Base-by-base conservation (phyloP, 352 stramenopile species). In the Globisporangium okanoganense region DNA sequence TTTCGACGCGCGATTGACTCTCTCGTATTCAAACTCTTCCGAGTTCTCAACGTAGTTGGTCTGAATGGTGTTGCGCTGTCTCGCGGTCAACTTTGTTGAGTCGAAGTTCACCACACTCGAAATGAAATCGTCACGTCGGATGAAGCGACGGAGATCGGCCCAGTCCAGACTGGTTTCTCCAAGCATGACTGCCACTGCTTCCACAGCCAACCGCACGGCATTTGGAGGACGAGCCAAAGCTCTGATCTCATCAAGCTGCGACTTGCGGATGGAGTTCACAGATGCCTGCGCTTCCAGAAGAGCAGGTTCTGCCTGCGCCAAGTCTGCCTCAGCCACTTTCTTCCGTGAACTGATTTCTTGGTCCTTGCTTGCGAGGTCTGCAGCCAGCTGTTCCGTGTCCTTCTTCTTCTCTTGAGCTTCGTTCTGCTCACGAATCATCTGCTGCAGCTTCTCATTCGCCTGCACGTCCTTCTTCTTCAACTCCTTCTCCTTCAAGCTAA, bases 391-490 rank as follows among this genome's bases (percentile, higher is more conserved):
- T 65, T 99, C 95, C 0, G 96, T 98, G 68, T 99, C 94, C 41
- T 92, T 90, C 77, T 99, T 99, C 47, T 97, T 88, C 40, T 93
- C 88, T 73, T 99, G 92, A 2, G 97, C 97, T 70, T 98, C 91
- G 62, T 99, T 99, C 62, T 99, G 97, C 64, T 99, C 97, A 35
- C 89, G 89, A 18, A 99, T 94, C 97, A 99, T 99, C 70, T 99
- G 94, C 64, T 99, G 92, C 0, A 99, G 85, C 78, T 99, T 99
- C 51, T 97, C 87, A 61, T 99, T 99, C 4, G 97, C 97, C 70
- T 99, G 80, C 8, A 81, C 77, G 50, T 99, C 96, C 67, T 99
- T 99, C 56, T 98, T 92, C 52, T 96, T 94, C 7, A 99, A 84
- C 58, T 98, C 91, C 47, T 87, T 82, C 53, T 98, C 92, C 67